Conservation (phyloP, 495 filamentous ascomycete genomes). For the Bacidia gigantensis region DNA sequence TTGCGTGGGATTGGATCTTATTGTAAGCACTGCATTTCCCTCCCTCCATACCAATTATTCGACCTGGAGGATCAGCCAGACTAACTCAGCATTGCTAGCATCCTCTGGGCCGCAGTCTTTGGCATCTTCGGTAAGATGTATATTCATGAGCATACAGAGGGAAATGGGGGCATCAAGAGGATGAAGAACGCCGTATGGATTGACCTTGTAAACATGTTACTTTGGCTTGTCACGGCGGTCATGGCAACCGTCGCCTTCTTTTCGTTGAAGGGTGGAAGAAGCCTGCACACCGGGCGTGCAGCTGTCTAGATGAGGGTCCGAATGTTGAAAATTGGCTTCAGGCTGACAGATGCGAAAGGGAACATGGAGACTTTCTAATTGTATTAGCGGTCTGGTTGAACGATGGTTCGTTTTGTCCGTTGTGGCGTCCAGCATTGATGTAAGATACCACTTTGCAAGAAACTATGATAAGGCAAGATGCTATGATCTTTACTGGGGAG, state of each 20-base stretch:
- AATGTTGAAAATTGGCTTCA: background rate
- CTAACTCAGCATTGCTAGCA: constrained; percentile 15
- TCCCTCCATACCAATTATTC: background rate
- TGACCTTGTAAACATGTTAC: constrained; percentile 53
- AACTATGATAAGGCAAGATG: background rate
- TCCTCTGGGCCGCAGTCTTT: constrained; percentile 70
- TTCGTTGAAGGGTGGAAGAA: constrained; percentile 12
- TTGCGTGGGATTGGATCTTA: constrained; percentile 56
- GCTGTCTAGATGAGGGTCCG: constrained; percentile 9
- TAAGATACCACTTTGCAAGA: background rate
- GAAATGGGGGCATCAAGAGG: constrained; percentile 43
- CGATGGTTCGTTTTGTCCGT: background rate
- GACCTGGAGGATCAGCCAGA: background rate
- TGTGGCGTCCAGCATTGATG: background rate
- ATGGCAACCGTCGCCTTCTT: constrained; percentile 28
- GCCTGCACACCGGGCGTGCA: constrained; percentile 17
- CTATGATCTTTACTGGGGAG: too few species aligned
- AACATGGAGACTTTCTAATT: background rate
- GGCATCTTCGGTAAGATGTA: constrained; percentile 71
- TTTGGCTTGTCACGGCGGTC: constrained; percentile 52
- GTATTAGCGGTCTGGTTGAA: background rate
- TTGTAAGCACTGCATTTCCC: constrained; percentile 26
- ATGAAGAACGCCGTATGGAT: constrained; percentile 87
- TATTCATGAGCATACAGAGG: constrained; percentile 50
- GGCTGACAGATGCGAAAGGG: background rate